Evolutionary conservation across 2,329 filamentous ascomycete genomes (phyloP).

Genomic region (Pseudocercospora crystallina): DNA sequence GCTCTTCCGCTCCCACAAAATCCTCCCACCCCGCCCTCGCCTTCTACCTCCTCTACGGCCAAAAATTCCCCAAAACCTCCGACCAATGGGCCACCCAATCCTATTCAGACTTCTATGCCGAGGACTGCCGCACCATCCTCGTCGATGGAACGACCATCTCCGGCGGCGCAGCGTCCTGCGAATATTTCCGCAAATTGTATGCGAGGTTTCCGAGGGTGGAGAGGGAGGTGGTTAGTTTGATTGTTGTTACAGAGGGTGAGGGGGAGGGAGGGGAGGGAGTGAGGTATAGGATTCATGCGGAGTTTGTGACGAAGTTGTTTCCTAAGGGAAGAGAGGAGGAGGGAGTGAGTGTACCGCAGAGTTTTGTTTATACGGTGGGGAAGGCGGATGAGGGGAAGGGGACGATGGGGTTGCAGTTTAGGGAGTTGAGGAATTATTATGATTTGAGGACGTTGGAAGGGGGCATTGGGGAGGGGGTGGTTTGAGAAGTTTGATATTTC

Average conservation of each 20-base stretch:
- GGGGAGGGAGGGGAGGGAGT: neutral
- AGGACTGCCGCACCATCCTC: constrained; percentile 9
- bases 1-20: neutral
- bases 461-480: neutral
- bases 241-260: constrained; percentile 8
- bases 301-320: constrained; percentile 11
- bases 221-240: constrained; percentile 9
- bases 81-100: constrained; percentile 5
- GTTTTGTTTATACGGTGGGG: constrained; percentile 15
- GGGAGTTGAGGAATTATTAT: constrained; percentile 20
- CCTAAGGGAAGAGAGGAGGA: neutral
- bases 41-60: constrained; percentile 14
- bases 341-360: constrained; percentile 13
- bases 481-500: no score
- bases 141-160: constrained; percentile 4
- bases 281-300: constrained; percentile 11
- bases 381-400: constrained; percentile 16
- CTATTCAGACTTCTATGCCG: constrained; percentile 9
- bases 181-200: constrained; percentile 11
- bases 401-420: constrained; percentile 12
- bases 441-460: constrained; percentile 17
- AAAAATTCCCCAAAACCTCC: constrained; percentile 14
- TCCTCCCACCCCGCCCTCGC: constrained; percentile 6
- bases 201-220: constrained; percentile 9
- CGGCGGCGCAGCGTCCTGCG: constrained; percentile 5